Conservation (phyloP, 2,329 filamentous ascomycete genomes). For the Penicillium sp. region DNA sequence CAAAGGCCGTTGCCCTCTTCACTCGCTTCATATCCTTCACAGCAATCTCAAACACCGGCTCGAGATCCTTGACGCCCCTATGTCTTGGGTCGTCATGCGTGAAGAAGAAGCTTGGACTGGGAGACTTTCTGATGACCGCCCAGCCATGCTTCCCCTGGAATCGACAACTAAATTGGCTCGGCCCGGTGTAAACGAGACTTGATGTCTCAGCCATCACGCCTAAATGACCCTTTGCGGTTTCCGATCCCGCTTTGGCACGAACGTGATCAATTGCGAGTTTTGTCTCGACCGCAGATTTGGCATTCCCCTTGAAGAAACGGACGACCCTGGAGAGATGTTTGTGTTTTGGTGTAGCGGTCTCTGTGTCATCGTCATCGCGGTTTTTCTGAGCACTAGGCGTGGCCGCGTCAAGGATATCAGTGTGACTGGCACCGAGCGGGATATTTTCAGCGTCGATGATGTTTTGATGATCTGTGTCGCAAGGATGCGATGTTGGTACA, state of each 20-base stretch:
- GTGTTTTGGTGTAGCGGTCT: background rate
- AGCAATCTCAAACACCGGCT: background rate
- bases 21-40: background rate
- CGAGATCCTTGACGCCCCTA: background rate
- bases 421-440: background rate
- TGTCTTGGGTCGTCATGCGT: background rate
- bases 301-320: background rate
- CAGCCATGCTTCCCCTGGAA: background rate
- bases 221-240: background rate
- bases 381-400: background rate
- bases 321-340: background rate
- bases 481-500: background rate
- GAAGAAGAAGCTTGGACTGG: background rate
- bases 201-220: background rate
- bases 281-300: background rate
- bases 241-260: background rate
- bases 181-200: background rate
- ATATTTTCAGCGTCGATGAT: background rate
- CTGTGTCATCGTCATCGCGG: background rate
- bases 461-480: background rate
- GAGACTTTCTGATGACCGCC: background rate
- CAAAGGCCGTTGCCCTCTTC: background rate
- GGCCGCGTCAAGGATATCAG: background rate
- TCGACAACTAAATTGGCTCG: background rate
- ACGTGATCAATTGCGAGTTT: background rate